phyloP scores from a whole-genome alignment of 768 basidiomycete genomes.

The Ephemerocybe angulata region DNA sequence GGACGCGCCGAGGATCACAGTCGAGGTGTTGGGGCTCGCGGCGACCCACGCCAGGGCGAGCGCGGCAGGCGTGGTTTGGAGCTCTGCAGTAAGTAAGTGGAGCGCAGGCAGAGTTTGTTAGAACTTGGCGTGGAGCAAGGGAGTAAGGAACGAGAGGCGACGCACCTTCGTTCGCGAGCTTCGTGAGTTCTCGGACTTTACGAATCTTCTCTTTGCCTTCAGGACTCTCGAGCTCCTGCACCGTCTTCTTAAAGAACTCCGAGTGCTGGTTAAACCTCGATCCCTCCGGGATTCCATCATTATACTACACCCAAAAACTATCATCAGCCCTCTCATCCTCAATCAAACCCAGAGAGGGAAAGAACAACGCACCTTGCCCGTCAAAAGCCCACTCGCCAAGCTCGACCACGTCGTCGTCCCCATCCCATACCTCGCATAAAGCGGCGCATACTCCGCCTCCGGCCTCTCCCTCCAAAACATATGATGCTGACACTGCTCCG shows the following conservation, averaged over 20 bases:
- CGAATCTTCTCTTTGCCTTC: constrained; percentile 67
- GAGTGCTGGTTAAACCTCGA: constrained; percentile 64
- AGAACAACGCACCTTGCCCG: constrained; percentile 57
- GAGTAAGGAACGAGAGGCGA: neutral
- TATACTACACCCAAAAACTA: constrained; percentile 42
- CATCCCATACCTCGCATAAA: constrained; percentile 64
- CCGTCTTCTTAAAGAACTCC: constrained; percentile 49
- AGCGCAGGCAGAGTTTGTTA: no score
- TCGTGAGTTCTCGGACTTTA: constrained; percentile 66
- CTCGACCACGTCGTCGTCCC: constrained; percentile 75
- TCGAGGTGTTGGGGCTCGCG: constrained; percentile 60
- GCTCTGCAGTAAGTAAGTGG: no score
- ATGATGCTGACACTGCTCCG: constrained; percentile 74
- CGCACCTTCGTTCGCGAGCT: constrained; percentile 56
- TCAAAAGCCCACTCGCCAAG: constrained; percentile 70
- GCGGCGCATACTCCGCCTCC: constrained; percentile 71
- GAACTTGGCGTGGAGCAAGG: neutral
- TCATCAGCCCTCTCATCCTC: neutral
- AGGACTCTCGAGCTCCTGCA: constrained; percentile 49
- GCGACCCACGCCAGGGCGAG: constrained; percentile 79
- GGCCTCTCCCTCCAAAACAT: constrained; percentile 77
- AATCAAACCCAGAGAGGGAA: neutral
- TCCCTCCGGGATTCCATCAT: constrained; percentile 69
- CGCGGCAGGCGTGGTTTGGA: constrained; percentile 56
- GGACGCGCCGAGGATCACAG: constrained; percentile 65